Evolutionary conservation across 176 grass and related monocot species (phyloP), one percentile per base, ranked within the genome.

Genomic region (Areca catechu): DNA sequence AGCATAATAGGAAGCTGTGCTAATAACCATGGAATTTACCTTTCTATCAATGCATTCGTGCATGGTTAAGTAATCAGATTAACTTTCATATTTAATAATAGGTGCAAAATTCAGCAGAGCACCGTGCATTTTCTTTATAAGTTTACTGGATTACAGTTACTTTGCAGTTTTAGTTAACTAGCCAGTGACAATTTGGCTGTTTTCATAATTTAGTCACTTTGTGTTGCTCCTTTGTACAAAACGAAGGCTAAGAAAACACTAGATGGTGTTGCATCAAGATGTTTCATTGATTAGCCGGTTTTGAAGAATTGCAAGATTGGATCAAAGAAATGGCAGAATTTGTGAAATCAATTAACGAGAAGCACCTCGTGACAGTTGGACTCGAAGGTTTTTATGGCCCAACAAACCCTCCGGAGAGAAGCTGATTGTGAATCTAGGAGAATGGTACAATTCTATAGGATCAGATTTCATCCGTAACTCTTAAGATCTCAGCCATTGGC

Each of bases 311-410:
- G 43, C 76, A 93, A 84, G 85, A 61, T 7, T 98, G 88, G 88
- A 85, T 98, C 10, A 73, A 98, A 80, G 84, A 98, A 78, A 93
- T 98, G 84, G 67, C 84, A 5, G 70, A 57, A 22, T 89, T 81
- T 43, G 78, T 83, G 20, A 98, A 98, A 53, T 89, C 84, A 16
- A 73, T 93, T 10, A 88, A 93, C 55, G 48, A 60, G 70, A 83
- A 73, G 51, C 88, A 98, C 25, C 78, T 98, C 22, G 61, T 98
- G 59, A 92, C 88, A 21, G 66, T 92, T 4, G 93, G 84, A 53
- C 74, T 83, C 0, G 83, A 98, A 58, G 93, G 93, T 16, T 98
- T 98, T 71, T 98, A 98, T 29, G 93, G 93, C n/a, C 76, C 75
- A 5, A 73, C 66, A 56, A 82, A 76, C 17, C 55, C 84, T 0